These are phyloP conservation scores for Verticillium longisporum DNA, from an alignment of 2,329 filamentous ascomycete genomes.

Conservation along the genomic window DNA sequence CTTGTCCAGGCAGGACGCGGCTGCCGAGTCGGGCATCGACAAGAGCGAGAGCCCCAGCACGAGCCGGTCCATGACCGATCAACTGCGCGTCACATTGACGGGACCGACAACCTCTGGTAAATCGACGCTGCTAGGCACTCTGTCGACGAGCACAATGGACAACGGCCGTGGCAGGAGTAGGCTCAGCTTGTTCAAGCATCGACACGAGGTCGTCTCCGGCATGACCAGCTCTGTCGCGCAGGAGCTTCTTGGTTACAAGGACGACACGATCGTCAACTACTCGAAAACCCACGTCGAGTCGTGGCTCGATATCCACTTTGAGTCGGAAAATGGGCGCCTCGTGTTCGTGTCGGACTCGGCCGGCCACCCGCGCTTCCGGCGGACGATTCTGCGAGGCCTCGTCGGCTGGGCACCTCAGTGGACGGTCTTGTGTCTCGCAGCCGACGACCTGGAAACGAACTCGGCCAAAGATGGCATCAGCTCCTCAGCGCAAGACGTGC, in stretches of 20 bases:
- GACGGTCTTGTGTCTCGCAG: constrained; percentile 81
- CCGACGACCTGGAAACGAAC: constrained; percentile 56
- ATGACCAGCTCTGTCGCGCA: constrained; percentile 93
- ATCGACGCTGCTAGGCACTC: constrained; percentile 79
- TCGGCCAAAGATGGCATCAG: constrained; percentile 29
- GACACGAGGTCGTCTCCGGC: constrained; percentile 86
- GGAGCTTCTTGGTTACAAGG: constrained; percentile 80
- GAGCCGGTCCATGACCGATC: constrained; percentile 54
- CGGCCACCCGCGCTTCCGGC: constrained; percentile 80
- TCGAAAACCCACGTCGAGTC: constrained; percentile 79
- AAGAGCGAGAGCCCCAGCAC: constrained; percentile 23
- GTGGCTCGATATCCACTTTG: constrained; percentile 90
- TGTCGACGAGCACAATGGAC: constrained; percentile 82
- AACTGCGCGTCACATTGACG: constrained; percentile 79
- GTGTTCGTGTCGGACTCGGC: constrained; percentile 90
- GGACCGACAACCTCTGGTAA: constrained; percentile 90
- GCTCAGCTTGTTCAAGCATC: constrained; percentile 81
- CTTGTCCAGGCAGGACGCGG: background rate
- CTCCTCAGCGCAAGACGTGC: constrained; percentile 41
- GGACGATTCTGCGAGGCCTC: constrained; percentile 83
- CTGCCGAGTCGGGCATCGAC: background rate
- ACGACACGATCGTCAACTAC: constrained; percentile 66
- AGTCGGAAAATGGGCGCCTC: constrained; percentile 64
- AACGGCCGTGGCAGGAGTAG: constrained; percentile 89
- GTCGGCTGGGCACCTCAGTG: constrained; percentile 95